These are phyloP conservation scores for Phytophthora cryptogea DNA, from an alignment of 352 stramenopile species.

Conservation along the genomic window DNA sequence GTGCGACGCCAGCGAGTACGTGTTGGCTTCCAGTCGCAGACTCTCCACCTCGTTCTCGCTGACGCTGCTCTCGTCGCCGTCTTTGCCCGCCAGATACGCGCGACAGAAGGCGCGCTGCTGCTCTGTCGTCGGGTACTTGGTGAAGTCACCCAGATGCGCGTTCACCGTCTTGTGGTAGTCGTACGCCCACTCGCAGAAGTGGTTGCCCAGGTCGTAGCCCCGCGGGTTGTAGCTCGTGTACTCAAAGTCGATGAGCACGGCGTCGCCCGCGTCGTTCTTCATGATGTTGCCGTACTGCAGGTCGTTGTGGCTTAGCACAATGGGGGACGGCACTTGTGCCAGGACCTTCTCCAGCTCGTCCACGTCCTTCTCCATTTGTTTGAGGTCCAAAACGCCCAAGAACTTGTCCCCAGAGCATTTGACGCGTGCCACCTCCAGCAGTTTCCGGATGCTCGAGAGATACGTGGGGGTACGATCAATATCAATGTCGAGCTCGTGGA, in stretches of 20 bases:
- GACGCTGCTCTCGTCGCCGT: conserved; percentile 42
- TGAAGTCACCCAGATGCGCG: conserved; percentile 74
- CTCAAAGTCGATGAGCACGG: conserved; percentile 94
- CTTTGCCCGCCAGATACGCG: conserved; percentile 63
- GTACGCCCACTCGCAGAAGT: conserved; percentile 91
- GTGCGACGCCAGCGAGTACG: conserved; percentile 86
- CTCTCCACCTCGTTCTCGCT: conserved; percentile 61
- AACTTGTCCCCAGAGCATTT: conserved; percentile 64
- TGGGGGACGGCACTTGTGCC: conserved; percentile 59
- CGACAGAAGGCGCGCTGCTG: conserved; percentile 75
- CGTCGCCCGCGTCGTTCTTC: conserved; percentile 53
- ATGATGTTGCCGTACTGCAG: conserved; percentile 94
- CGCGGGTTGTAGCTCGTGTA: conserved; percentile 93
- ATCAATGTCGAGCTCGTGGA: conserved; percentile 75
- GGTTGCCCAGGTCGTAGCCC: conserved; percentile 92
- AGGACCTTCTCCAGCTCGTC: conserved; percentile 63
- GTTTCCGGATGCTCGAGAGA: conserved; percentile 56
- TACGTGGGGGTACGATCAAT: conserved; percentile 60
- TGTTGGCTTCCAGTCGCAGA: conserved; percentile 74
- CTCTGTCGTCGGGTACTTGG: conserved; percentile 66
- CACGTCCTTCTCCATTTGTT: conserved; percentile 47
- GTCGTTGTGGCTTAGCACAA: conserved; percentile 93
- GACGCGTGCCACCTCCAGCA: conserved; percentile 60
- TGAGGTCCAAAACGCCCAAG: conserved; percentile 49
- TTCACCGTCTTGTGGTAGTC: conserved; percentile 87